Percentiles rank a stretch among this genome's conserved stretches.
These are phyloP conservation scores for Solanum hybrid DNA, from an alignment of 305 asterid genomes.

Conservation along the genomic window DNA sequence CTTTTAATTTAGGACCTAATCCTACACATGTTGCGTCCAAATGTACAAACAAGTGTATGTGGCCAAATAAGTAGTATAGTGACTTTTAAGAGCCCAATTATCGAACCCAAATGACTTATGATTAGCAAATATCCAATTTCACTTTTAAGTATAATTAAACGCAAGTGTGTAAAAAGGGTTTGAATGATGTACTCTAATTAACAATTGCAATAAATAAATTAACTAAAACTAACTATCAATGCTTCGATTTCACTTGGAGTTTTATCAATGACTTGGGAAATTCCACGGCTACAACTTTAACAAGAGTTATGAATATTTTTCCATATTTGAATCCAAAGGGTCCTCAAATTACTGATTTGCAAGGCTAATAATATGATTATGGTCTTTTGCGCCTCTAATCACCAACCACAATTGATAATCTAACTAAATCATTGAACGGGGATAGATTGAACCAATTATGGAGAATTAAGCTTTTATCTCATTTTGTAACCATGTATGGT, in stretches of 20 bases:
- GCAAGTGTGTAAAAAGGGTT: background rate
- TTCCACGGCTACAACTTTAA: background rate
- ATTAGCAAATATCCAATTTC: background rate
- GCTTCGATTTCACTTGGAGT: background rate
- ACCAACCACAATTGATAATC: background rate
- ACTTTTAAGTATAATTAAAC: background rate
- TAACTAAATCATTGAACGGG: background rate
- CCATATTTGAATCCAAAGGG: background rate
- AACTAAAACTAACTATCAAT: no score
- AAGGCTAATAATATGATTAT: background rate
- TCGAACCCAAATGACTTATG: background rate
- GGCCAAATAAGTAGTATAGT: background rate
- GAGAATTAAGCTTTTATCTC: background rate
- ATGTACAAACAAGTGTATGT: background rate
- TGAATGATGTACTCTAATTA: no score
- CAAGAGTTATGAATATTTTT: background rate
- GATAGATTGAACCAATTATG: background rate
- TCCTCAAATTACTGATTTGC: background rate
- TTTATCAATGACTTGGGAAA: background rate
- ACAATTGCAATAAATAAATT: no score
- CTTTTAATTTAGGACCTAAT: background rate
- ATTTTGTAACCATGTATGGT: background rate
- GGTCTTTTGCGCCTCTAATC: background rate
- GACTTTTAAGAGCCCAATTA: background rate
- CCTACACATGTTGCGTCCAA: background rate